phyloP scores from a whole-genome alignment of 176 grass and related monocot genomes.

The Eleusine coracana region DNA sequence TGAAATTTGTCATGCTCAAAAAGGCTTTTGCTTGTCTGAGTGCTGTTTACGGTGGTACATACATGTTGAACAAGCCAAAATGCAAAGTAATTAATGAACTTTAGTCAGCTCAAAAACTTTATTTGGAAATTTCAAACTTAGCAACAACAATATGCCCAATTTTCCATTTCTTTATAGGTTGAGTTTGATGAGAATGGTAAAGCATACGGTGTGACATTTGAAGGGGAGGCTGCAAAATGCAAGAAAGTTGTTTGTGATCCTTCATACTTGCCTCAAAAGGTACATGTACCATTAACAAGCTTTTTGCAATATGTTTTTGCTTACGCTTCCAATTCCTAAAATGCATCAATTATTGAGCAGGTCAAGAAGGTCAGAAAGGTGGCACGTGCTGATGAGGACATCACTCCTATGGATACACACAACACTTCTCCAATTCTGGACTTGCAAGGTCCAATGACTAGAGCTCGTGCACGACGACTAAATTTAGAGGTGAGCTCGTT shows the following conservation, averaged over 20 bases:
- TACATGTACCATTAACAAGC: conserved; percentile 16
- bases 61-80: conserved; percentile 98
- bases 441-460: too few species aligned
- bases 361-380: conserved; percentile 93
- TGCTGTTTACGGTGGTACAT: conserved; percentile 96
- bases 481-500: too few species aligned
- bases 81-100: conserved; percentile 69
- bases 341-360: conserved; percentile 43
- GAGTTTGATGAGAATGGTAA: conserved; percentile 86
- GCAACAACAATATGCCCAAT: conserved; percentile 22
- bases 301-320: not conserved
- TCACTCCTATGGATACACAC: too few species aligned
- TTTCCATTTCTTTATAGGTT: conserved; percentile 55
- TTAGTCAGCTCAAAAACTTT: not conserved
- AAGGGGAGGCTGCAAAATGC: conserved; percentile 87
- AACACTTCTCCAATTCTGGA: too few species aligned
- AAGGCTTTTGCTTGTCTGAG: conserved; percentile 96
- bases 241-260: conserved; percentile 96
- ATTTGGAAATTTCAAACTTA: not conserved
- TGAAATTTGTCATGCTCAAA: conserved; percentile 14
- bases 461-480: too few species aligned
- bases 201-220: conserved; percentile 88
- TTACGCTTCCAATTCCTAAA: conserved; percentile 9
- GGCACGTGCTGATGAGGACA: not conserved
- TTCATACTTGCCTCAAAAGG: conserved; percentile 90